These are phyloP conservation scores for Mycosphaerella arachidis DNA, from an alignment of 2,329 filamentous ascomycete genomes.

Conservation along the genomic window DNA sequence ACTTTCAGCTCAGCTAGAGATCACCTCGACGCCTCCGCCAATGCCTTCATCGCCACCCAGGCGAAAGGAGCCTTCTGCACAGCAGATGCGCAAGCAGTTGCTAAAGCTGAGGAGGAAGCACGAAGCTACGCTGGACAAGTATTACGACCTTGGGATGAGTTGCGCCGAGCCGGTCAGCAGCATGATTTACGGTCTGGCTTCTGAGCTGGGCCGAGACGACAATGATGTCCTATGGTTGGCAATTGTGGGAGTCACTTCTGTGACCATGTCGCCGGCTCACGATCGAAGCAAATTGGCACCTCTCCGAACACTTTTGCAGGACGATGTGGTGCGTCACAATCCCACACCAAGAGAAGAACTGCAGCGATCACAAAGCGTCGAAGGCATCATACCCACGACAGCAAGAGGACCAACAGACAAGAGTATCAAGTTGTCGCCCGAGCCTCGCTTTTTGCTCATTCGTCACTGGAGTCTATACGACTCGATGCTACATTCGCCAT, in stretches of 20 bases:
- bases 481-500: slow-evolving; percentile 96
- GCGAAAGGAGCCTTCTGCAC: slow-evolving; percentile 63
- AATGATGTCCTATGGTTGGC: slow-evolving; percentile 94
- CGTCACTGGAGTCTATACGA: slow-evolving; percentile 97
- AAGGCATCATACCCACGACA: slow-evolving; percentile 82
- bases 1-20: slow-evolving; percentile 31
- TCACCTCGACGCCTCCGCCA: slow-evolving; percentile 30
- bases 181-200: slow-evolving; percentile 89
- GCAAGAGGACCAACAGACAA: slow-evolving; percentile 86
- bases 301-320: slow-evolving; percentile 78
- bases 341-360: slow-evolving; percentile 60
- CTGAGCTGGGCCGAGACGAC: slow-evolving; percentile 90
- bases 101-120: slow-evolving; percentile 72
- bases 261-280: slow-evolving; percentile 64
- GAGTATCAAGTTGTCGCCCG: slow-evolving; percentile 85
- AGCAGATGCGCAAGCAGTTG: slow-evolving; percentile 66
- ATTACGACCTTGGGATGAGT: slow-evolving; percentile 82
- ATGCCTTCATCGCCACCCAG: slow-evolving; percentile 53
- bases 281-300: slow-evolving; percentile 69
- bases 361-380: slow-evolving; percentile 56
- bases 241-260: slow-evolving; percentile 90
- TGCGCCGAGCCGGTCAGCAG: slow-evolving; percentile 95
- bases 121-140: slow-evolving; percentile 69
- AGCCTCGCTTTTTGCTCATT: slow-evolving; percentile 87
- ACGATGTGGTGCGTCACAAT: slow-evolving; percentile 91